Evolutionary conservation across 164 flowering plant genomes (phyloP).

Genomic region (Nymphaea thermarum): DNA sequence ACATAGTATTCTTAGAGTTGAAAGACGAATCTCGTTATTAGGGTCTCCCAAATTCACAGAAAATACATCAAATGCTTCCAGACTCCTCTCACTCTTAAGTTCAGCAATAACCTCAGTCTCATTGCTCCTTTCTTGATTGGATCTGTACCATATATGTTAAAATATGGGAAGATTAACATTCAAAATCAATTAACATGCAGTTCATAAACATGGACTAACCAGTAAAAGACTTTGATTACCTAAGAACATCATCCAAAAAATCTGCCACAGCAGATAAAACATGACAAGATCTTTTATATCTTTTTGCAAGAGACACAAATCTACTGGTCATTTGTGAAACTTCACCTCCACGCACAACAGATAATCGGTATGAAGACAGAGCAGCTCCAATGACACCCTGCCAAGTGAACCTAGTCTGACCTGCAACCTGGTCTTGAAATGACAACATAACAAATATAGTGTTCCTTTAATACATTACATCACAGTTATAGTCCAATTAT

Average conservation of each 20-base stretch:
- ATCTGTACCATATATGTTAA: too few relatives aligned
- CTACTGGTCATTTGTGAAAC: slow-evolving; percentile 21
- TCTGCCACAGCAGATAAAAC: slow-evolving; percentile 69
- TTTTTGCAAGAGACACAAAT: slow-evolving; percentile 42
- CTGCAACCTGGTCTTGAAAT: slow-evolving; percentile 31
- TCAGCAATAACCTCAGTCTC: slow-evolving; percentile 22
- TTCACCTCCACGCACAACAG: slow-evolving; percentile 7
- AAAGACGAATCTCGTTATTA: slow-evolving; percentile 50
- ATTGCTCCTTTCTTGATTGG: too few relatives aligned
- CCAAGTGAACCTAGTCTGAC: slow-evolving; percentile 41
- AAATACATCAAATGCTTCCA: slow-evolving; percentile 35
- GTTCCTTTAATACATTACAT: too few relatives aligned
- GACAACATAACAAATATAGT: neutral
- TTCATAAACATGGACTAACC: slow-evolving; percentile 4
- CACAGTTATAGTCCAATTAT: too few relatives aligned
- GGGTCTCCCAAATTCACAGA: slow-evolving; percentile 52
- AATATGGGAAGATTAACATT: too few relatives aligned
- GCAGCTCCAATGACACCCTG: slow-evolving; percentile 69
- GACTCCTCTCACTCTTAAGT: slow-evolving; percentile 26
- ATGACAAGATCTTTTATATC: slow-evolving; percentile 47
- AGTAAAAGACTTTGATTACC: slow-evolving; percentile 21
- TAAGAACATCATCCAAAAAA: slow-evolving; percentile 41
- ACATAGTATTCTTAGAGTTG: slow-evolving; percentile 69
- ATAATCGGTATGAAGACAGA: slow-evolving; percentile 37
- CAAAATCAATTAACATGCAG: neutral